Percentiles rank a stretch among this genome's conserved stretches.
Evolutionary conservation across 2,329 filamentous ascomycete species (phyloP).

Genomic region (Magnaporthiopsis rhizophila): DNA sequence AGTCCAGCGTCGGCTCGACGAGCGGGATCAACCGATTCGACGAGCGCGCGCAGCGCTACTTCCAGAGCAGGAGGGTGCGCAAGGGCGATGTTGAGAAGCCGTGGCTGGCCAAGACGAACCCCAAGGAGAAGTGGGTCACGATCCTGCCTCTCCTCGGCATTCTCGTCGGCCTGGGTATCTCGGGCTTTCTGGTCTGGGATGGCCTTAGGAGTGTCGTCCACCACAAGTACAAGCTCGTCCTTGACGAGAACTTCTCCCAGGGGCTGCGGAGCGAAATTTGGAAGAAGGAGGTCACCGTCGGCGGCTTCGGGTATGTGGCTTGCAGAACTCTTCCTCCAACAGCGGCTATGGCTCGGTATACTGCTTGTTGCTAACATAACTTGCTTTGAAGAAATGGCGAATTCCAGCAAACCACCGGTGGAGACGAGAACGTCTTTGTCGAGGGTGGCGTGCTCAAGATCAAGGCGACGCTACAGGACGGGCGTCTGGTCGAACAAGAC

Average conservation of each 20-base stretch:
- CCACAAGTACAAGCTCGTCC: constrained; percentile 63
- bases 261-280: constrained; percentile 55
- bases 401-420: constrained; percentile 68
- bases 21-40: constrained; percentile 29
- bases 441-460: constrained; percentile 63
- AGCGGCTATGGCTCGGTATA: background rate
- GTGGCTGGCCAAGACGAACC: constrained; percentile 66
- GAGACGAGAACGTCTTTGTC: constrained; percentile 67
- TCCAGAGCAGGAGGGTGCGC: constrained; percentile 64
- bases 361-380: background rate
- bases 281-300: constrained; percentile 67
- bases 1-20: constrained; percentile 39
- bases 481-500: constrained; percentile 55
- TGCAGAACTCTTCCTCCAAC: too few species aligned
- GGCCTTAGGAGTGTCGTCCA: constrained; percentile 63
- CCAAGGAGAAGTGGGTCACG: constrained; percentile 79
- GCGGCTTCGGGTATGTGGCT: constrained; percentile 62
- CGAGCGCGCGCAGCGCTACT: constrained; percentile 47
- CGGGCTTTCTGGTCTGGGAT: constrained; percentile 68
- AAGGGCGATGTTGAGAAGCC: constrained; percentile 70
- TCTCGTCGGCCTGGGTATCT: constrained; percentile 56
- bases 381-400: constrained; percentile 57
- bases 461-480: constrained; percentile 70
- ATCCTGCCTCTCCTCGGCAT: constrained; percentile 71
- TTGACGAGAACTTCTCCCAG: constrained; percentile 57